Percentiles rank a stretch among this genome's conserved stretches.
phyloP scores from a whole-genome alignment of 2,329 filamentous ascomycete species.

The Alternaria conjuncta region DNA sequence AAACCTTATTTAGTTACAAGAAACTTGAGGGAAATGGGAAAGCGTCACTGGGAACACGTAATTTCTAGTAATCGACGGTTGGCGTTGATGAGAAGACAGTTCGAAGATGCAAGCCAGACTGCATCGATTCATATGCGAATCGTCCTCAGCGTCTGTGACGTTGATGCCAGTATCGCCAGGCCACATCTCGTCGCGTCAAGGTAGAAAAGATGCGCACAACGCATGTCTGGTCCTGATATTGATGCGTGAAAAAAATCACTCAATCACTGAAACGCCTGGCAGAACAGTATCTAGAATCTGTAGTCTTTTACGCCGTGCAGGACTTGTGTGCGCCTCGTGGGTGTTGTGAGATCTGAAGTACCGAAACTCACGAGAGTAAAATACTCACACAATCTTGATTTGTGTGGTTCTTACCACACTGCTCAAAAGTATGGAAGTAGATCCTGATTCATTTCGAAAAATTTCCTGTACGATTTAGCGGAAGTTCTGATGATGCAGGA shows the following conservation, averaged over 20 bases:
- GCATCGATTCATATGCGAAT: background rate
- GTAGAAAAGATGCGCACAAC: background rate
- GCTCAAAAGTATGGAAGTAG: too few relatives aligned
- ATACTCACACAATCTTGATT: background rate
- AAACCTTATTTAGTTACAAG: background rate
- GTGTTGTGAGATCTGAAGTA: background rate
- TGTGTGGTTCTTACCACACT: background rate
- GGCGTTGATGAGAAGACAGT: background rate
- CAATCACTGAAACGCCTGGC: background rate
- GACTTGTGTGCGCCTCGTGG: background rate
- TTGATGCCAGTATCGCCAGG: background rate
- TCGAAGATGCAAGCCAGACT: background rate
- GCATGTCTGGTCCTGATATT: background rate
- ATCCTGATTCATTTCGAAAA: too few relatives aligned
- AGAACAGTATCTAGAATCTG: background rate
- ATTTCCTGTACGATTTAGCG: background rate
- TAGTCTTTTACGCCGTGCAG: background rate
- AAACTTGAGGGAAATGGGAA: background rate
- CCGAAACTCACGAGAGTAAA: background rate
- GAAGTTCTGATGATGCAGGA: background rate
- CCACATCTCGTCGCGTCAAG: background rate
- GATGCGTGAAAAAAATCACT: background rate
- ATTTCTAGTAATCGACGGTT: background rate
- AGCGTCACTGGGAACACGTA: background rate
- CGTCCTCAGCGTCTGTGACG: background rate